phyloP scores from a whole-genome alignment of 2,329 filamentous ascomycete genomes.

The Beauveria scarabaeidicola region DNA sequence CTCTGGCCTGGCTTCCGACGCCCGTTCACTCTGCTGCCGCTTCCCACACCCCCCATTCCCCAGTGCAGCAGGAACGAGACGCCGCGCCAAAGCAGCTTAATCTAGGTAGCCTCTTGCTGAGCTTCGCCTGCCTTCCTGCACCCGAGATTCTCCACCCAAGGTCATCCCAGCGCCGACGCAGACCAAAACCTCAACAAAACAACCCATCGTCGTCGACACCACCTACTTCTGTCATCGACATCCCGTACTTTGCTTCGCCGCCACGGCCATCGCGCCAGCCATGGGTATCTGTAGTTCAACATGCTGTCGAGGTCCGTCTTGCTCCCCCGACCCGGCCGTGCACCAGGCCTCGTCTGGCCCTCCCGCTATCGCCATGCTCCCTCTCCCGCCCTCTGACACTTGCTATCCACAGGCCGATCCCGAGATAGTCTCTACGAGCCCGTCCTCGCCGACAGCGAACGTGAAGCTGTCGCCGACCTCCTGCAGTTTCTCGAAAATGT shows the following conservation, averaged over 20 bases:
- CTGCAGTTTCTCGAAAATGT: slow-evolving; percentile 96
- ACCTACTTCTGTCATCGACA: slow-evolving; percentile 5
- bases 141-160: slow-evolving; percentile 5
- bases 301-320: slow-evolving; percentile 44
- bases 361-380: neutral
- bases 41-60: neutral
- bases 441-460: slow-evolving; percentile 87
- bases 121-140: slow-evolving; percentile 7
- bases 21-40: neutral
- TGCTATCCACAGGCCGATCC: slow-evolving; percentile 50
- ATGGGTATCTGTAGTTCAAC: slow-evolving; percentile 55
- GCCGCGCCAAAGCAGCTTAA: neutral
- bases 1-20: neutral
- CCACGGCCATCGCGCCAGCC: slow-evolving; percentile 20
- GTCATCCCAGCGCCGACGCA: neutral
- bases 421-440: slow-evolving; percentile 78
- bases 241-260: slow-evolving; percentile 3
- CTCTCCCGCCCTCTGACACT: slow-evolving; percentile 7
- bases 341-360: neutral
- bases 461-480: slow-evolving; percentile 92
- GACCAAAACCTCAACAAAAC: slow-evolving; percentile 10
- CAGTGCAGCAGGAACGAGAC: slow-evolving; percentile 7
- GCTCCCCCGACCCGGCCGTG: neutral
- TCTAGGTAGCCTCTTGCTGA: neutral
- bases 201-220: slow-evolving; percentile 1